phyloP scores from a whole-genome alignment of 768 basidiomycete species.

The Boletus coccyginus region DNA sequence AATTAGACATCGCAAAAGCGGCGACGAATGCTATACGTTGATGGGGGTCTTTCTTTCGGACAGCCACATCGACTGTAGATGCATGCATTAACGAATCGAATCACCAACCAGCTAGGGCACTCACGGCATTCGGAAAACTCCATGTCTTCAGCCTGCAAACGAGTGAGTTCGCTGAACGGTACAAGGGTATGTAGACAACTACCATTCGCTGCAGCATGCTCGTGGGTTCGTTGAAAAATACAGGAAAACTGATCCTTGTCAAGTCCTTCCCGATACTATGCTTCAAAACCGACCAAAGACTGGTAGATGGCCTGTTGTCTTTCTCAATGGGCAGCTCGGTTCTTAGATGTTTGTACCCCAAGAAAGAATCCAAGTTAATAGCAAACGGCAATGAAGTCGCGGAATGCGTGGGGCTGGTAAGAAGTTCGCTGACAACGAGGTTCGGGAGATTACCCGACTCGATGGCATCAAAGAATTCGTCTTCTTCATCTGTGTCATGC shows the following conservation, averaged over 20 bases:
- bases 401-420: conserved; percentile 46
- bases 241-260: conserved; percentile 93
- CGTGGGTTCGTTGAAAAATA: conserved; percentile 91
- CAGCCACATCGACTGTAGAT: conserved; percentile 76
- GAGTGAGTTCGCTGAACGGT: neutral
- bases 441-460: conserved; percentile 79
- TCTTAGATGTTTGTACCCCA: conserved; percentile 67
- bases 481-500: conserved; percentile 73
- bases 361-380: conserved; percentile 49
- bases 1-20: conserved; percentile 98
- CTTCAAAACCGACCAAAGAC: conserved; percentile 94
- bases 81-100: conserved; percentile 2
- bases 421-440: conserved; percentile 62
- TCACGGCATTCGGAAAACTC: conserved; percentile 90
- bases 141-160: conserved; percentile 83
- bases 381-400: conserved; percentile 33
- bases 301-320: conserved; percentile 85
- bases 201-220: conserved; percentile 97
- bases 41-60: conserved; percentile 69
- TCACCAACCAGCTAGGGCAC: conserved; percentile 24
- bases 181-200: conserved; percentile 13
- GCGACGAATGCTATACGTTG: conserved; percentile 89
- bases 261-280: conserved; percentile 95
- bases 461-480: conserved; percentile 98
- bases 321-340: conserved; percentile 54